A percentile compares a stretch with the other conserved stretches of the same genome.
phyloP scores from a whole-genome alignment of 441 rosid species.

The Syzygium malaccense region DNA sequence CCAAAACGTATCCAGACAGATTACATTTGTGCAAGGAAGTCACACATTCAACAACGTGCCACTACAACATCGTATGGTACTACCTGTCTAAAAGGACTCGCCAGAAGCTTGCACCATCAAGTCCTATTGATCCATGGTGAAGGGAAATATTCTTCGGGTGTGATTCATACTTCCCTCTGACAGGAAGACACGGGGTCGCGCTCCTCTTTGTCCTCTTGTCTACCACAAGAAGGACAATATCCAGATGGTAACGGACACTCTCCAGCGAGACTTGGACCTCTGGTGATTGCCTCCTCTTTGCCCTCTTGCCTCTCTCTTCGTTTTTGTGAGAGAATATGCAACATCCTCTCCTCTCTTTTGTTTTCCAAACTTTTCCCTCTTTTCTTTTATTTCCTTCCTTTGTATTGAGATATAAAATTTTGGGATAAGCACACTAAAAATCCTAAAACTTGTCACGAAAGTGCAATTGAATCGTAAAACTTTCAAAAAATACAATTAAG shows the following conservation, averaged over 20 bases:
- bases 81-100: neutral
- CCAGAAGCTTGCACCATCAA: accelerated
- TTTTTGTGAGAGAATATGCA: neutral
- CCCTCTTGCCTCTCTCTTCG: neutral
- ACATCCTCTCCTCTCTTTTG: neutral
- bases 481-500: no score
- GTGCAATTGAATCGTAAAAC: no score
- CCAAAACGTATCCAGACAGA: neutral
- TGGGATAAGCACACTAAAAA: no score
- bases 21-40: neutral
- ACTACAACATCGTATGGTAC: neutral
- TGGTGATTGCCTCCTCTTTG: neutral
- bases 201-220: no score
- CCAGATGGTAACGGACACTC: no score
- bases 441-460: no score
- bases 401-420: no score
- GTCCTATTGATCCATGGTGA: neutral
- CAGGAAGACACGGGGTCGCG: no score
- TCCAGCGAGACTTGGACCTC: neutral
- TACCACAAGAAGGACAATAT: neutral
- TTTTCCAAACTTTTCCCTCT: no score
- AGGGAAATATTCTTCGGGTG: neutral
- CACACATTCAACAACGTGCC: neutral
- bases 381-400: no score
- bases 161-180: no score